A percentile compares a stretch with the other conserved stretches of the same genome.
Evolutionary conservation across 176 grass and related monocot genomes (phyloP).

Genomic region (Poa annua): DNA sequence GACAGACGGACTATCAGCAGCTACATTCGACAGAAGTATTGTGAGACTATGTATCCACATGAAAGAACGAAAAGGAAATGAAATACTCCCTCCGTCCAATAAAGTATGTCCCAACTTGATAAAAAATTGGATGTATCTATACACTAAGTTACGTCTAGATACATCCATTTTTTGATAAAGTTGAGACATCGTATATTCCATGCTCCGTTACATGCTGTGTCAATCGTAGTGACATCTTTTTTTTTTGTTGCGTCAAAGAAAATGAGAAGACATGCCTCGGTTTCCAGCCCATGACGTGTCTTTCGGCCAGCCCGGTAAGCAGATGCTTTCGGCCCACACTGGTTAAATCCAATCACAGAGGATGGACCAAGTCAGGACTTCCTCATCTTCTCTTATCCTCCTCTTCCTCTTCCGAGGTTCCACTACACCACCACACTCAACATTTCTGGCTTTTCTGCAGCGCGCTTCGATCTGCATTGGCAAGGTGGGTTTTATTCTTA

Average conservation of each 20-base stretch:
- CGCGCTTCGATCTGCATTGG: not conserved
- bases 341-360: not conserved
- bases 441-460: not conserved
- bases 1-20: not conserved
- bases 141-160: no score
- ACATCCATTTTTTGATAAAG: no score
- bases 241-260: not conserved
- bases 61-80: not conserved
- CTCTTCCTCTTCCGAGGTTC: not conserved
- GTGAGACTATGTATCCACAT: not conserved
- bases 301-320: not conserved
- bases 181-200: no score
- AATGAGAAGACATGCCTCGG: no score
- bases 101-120: no score
- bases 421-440: not conserved
- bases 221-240: not conserved
- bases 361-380: not conserved
- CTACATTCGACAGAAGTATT: not conserved
- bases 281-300: not conserved
- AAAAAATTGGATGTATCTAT: no score
- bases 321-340: not conserved
- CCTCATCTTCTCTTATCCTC: conserved; percentile 47
- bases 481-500: conserved; percentile 29
- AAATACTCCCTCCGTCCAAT: no score
- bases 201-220: not conserved